Conservation (phyloP, 129 eudicot genomes). For the Flaveria ramosissima region DNA sequence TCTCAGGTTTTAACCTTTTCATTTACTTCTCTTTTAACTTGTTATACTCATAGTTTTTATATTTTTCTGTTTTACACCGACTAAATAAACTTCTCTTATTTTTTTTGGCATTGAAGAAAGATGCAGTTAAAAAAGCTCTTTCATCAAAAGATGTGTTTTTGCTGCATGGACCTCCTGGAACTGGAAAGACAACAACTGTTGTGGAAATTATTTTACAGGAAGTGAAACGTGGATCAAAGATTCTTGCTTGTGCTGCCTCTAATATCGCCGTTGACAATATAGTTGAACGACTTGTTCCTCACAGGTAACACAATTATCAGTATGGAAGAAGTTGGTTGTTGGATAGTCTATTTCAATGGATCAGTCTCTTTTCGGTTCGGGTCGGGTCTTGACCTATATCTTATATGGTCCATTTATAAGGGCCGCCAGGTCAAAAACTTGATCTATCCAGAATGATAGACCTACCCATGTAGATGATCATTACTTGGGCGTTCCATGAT, state of each 20-base stretch:
- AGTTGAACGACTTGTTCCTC: constrained; percentile 93
- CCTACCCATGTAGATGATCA: too few species aligned
- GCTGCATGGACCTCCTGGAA: constrained; percentile 99
- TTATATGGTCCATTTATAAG: not conserved
- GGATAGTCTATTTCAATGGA: not conserved
- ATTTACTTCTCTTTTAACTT: not conserved
- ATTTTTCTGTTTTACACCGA: not conserved
- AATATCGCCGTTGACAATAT: constrained; percentile 98
- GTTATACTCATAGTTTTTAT: not conserved
- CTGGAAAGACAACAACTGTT: constrained; percentile 97
- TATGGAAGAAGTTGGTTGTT: constrained; percentile 2
- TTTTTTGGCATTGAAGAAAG: constrained; percentile 58
- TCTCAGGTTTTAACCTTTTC: constrained; percentile 71
- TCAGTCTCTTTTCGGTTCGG: not conserved
- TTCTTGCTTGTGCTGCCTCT: constrained; percentile 99
- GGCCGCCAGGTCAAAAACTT: not conserved
- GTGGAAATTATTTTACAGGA: constrained; percentile 93
- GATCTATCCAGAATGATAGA: not conserved
- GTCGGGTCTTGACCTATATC: not conserved
- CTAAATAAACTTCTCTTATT: constrained; percentile 22
- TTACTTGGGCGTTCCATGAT: not conserved
- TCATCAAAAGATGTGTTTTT: constrained; percentile 91
- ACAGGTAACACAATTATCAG: constrained; percentile 52
- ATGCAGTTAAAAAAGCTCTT: constrained; percentile 80
- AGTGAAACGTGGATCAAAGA: constrained; percentile 96